phyloP scores from a whole-genome alignment of 805 yeast genomes.

The Cyberlindnera mrakii region DNA sequence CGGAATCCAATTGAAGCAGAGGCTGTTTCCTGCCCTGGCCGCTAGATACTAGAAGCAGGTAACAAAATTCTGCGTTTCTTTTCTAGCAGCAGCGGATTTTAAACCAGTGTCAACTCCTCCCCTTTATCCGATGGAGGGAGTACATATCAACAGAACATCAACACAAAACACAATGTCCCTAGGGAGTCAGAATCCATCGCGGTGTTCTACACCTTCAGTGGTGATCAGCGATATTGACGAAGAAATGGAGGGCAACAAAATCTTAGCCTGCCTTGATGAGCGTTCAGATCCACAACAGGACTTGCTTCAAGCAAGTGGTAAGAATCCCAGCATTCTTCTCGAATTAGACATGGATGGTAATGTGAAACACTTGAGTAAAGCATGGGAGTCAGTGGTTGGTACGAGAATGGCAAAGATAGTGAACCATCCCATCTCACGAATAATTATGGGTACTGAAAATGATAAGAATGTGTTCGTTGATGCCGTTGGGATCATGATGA shows the following conservation, averaged over 20 bases:
- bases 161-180: not conserved
- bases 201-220: conserved; percentile 5
- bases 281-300: conserved; percentile 32
- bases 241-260: no score
- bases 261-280: not conserved
- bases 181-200: not conserved
- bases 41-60: no score
- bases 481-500: conserved; percentile 65
- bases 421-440: conserved; percentile 49
- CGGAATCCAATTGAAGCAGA: no score
- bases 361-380: conserved; percentile 65
- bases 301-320: conserved; percentile 55
- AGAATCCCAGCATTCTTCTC: conserved; percentile 70
- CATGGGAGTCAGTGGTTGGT: conserved; percentile 79
- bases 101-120: no score
- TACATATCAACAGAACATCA: no score
- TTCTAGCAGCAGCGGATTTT: no score
- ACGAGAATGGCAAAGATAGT: conserved; percentile 51
- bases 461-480: conserved; percentile 64
- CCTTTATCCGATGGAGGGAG: no score
- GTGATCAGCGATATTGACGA: conserved; percentile 5
- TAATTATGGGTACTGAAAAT: conserved; percentile 57
- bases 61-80: no score
- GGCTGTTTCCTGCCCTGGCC: no score
- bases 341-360: conserved; percentile 79